Conservation (phyloP, 2,329 filamentous ascomycete genomes). For the Trichocomaceae sp. region DNA sequence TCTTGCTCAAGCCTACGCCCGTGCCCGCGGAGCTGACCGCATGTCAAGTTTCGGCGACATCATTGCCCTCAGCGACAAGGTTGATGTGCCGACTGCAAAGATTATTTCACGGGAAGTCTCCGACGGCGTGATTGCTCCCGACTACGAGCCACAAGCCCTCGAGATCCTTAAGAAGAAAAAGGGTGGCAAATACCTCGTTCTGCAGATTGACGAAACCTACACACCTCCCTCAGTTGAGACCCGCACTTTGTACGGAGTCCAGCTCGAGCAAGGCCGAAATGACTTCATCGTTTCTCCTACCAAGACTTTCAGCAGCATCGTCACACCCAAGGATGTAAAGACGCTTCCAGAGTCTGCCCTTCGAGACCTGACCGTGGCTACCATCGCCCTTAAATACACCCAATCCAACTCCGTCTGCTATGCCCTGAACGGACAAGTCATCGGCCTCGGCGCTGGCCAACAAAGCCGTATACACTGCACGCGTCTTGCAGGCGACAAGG, state of each 20-base stretch:
- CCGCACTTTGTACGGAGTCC: slow-evolving; percentile 84
- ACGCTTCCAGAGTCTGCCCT: slow-evolving; percentile 72
- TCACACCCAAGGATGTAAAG: slow-evolving; percentile 73
- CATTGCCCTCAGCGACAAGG: slow-evolving; percentile 83
- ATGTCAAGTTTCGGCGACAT: slow-evolving; percentile 99
- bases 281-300: slow-evolving; percentile 77
- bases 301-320: slow-evolving; percentile 72
- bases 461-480: slow-evolving; percentile 99
- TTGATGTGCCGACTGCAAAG: slow-evolving; percentile 88
- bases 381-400: slow-evolving; percentile 96
- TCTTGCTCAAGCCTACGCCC: slow-evolving; percentile 90
- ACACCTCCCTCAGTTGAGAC: slow-evolving; percentile 67
- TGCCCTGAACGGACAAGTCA: slow-evolving; percentile 83
- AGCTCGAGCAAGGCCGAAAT: slow-evolving; percentile 84
- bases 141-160: slow-evolving; percentile 76
- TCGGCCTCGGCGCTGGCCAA: slow-evolving; percentile 92
- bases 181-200: slow-evolving; percentile 89
- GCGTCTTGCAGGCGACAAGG: slow-evolving; percentile 92
- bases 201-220: slow-evolving; percentile 88
- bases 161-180: slow-evolving; percentile 97
- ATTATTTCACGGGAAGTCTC: slow-evolving; percentile 98
- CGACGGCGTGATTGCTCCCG: slow-evolving; percentile 89
- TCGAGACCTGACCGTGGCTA: slow-evolving; percentile 87
- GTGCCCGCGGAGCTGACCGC: slow-evolving; percentile 89
- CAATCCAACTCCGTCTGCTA: slow-evolving; percentile 99